Evolutionary conservation across 768 basidiomycete genomes (phyloP).

Genomic region (Kondoa malvinella): DNA sequence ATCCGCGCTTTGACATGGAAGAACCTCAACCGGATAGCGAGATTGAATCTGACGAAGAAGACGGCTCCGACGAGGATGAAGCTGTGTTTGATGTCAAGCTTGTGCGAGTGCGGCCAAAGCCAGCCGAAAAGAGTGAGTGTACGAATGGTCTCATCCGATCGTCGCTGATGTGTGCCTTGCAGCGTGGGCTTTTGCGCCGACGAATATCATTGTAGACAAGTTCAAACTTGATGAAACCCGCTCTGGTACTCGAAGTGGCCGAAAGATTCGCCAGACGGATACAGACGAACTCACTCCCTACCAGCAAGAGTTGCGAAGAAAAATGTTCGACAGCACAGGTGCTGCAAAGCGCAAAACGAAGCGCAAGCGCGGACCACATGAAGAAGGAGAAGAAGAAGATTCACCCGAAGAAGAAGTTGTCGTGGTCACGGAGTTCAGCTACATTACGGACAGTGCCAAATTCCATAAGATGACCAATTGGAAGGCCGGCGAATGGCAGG

Average conservation of each 20-base stretch:
- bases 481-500: neutral
- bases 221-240: neutral
- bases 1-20: neutral
- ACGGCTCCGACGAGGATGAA: slow-evolving; percentile 12
- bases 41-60: slow-evolving; percentile 4
- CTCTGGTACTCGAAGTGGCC: neutral
- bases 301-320: neutral
- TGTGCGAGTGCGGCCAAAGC: neutral
- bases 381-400: too few species aligned
- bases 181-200: neutral
- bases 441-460: too few species aligned
- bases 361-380: too few species aligned
- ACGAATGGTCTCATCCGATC: neutral
- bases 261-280: neutral
- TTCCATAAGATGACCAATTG: neutral
- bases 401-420: too few species aligned
- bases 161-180: neutral
- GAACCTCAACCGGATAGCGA: neutral
- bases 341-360: too few species aligned
- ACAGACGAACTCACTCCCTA: neutral
- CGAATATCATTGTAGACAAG: neutral
- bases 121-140: neutral
- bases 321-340: neutral
- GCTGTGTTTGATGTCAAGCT: neutral
- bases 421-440: too few species aligned